Conservation (phyloP, 2,329 filamentous ascomycete species). For the Stemphylium beticola region DNA sequence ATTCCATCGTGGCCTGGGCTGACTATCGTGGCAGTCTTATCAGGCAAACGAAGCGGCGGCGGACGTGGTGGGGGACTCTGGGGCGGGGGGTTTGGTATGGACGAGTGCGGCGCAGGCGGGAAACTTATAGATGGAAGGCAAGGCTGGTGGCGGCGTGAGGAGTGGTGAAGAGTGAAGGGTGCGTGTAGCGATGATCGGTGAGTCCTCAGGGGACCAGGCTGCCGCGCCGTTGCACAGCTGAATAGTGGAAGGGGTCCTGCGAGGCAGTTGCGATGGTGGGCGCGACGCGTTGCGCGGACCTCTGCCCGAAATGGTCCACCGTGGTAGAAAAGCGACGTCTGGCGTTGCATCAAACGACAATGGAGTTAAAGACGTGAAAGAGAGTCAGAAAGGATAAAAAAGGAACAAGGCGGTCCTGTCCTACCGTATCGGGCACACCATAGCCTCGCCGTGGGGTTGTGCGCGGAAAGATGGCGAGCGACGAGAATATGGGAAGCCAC, state of each 20-base stretch:
- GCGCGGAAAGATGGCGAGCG: not conserved
- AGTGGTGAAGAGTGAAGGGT: conserved; percentile 1
- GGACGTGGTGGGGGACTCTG: not conserved
- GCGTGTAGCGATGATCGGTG: conserved; percentile 4
- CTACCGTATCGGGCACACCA: conserved; percentile 6
- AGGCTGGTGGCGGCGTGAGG: not conserved
- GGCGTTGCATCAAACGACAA: not conserved
- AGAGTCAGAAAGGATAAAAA: not conserved
- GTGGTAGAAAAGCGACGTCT: not conserved
- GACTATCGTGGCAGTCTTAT: not conserved
- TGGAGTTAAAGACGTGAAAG: not conserved
- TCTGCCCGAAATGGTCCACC: not conserved
- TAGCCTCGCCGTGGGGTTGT: conserved; percentile 15
- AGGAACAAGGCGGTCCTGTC: conserved; percentile 4
- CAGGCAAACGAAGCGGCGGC: not conserved
- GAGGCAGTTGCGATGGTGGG: conserved; percentile 10
- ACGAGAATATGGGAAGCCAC: conserved; percentile 1
- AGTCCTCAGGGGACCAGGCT: conserved; percentile 9
- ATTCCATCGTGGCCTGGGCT: not conserved
- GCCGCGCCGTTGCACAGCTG: conserved; percentile 6
- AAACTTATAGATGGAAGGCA: conserved; percentile 1
- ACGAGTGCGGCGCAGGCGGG: conserved; percentile 3
- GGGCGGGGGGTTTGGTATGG: not conserved
- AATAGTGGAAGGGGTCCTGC: conserved; percentile 4
- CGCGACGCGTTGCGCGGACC: conserved; percentile 16